Percentiles rank a stretch among this genome's conserved stretches.
Evolutionary conservation across 208 protist species (phyloP).

Genomic region (Phytomonas sp.): DNA sequence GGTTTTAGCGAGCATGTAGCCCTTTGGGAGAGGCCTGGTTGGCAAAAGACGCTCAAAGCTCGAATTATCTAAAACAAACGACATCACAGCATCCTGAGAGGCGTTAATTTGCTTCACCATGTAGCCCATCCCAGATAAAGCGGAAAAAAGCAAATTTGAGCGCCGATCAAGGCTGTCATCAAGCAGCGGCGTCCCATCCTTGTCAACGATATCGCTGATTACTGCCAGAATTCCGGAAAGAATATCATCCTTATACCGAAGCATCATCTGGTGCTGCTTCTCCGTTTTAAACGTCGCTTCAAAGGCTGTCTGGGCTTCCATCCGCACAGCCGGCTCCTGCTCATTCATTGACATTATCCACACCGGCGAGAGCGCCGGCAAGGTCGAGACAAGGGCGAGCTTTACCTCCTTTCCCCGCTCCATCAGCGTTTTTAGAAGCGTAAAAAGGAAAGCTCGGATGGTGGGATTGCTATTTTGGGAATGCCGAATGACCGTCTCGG

Average conservation of each 20-base stretch:
- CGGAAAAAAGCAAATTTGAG: conserved; percentile 54
- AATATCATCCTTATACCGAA: conserved; percentile 52
- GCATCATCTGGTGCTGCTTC: conserved; percentile 48
- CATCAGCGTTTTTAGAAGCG: conserved; percentile 42
- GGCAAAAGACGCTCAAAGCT: conserved; percentile 41
- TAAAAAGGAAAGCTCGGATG: conserved; percentile 50
- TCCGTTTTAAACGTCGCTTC: conserved; percentile 48
- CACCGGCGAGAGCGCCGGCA: conserved; percentile 41
- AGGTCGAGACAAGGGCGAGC: conserved; percentile 19
- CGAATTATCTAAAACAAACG: conserved; percentile 42
- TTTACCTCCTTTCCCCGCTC: conserved; percentile 39
- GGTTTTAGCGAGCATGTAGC: conserved; percentile 40
- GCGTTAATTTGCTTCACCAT: conserved; percentile 70
- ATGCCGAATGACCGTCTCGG: conserved; percentile 53
- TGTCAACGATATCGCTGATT: conserved; percentile 27
- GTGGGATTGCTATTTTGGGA: conserved; percentile 49
- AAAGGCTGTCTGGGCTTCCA: conserved; percentile 45
- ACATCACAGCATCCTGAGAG: conserved; percentile 39
- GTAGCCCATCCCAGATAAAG: conserved; percentile 63
- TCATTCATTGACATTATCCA: conserved; percentile 84
- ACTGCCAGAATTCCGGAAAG: conserved; percentile 27
- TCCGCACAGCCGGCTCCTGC: conserved; percentile 52
- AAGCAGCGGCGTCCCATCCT: conserved; percentile 32
- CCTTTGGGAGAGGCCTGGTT: conserved; percentile 5
- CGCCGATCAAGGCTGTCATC: conserved; percentile 63